Evolutionary conservation across 257 asterid species (phyloP), one percentile per base, ranked within the genome.

Genomic region (Prunella vulgaris): DNA sequence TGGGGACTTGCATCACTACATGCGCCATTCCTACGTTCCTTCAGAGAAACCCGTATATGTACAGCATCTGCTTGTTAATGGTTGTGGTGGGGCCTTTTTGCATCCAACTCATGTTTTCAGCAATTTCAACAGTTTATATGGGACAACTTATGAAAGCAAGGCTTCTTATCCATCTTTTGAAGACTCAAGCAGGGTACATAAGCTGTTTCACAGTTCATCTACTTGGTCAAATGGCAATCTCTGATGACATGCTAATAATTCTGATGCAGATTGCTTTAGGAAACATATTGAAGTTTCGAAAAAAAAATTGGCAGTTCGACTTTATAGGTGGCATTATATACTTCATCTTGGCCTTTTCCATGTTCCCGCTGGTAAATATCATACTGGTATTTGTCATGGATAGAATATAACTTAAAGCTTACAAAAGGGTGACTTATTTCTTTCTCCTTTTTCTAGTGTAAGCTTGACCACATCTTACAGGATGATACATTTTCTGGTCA

Each of bases 251-350:
- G 3, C 46, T 69, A 15, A 33, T 70, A 24, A 28, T 74, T 62
- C 68, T 66, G 44, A 21, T 77, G 84, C 96, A 94, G 97, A 94
- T 94, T 87, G 99, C 99, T 69, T 81, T 94, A 69, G 99, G 97
- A 35, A 94, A 94, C 80, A 94, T 94, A 74, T 76, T 94, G 90
- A 94, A 94, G 85, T 94, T 94, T 49, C 89, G 99, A 62, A 94
- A 94, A 93, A 94, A 94, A 76, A 94, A 94, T 75, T 94, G 99
- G 99, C 97, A 91, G 85, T 94, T 94, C 68, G 97, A 94, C 83
- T 78, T 89, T 73, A 87, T 94, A 53, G 99, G 97, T 56, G 99
- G 97, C 70, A 77, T 94, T 70, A 91, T 94, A 81, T 94, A 89
- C 81, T 94, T 94, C 57, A 56, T 87, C 44, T 80, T 94, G 80